Base-by-base conservation (phyloP, 768 basidiomycete genomes). In the Dacryopinax primogenitus region DNA sequence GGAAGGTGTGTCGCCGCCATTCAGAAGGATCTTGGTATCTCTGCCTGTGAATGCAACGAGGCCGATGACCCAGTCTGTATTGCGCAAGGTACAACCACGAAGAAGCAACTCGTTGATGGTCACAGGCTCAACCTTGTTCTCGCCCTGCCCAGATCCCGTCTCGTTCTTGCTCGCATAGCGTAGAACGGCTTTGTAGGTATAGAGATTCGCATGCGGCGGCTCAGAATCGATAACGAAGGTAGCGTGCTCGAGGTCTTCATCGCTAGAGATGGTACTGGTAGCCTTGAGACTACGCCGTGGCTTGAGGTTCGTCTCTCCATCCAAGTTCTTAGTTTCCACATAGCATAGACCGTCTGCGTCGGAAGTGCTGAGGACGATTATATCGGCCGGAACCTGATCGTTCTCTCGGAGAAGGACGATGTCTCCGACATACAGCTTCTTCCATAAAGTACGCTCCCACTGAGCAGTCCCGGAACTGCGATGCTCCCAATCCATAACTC, bases 401-500 rank as follows among this genome's bases (percentile, higher is more conserved):
- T 97, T 89, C 69, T 97, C 92, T 66, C 87, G 79, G 34, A 98
- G 78, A 7, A 97, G 77, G 33, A 98, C 90, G 23, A 97, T 76
- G 72, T 98, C 95, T n/a, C 95, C 95, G 12, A 97, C 93, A 72
- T 96, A 93, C 45, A 98, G 80, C 79, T 98, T 97, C 80, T 98
- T 97, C 95, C 95, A 98, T 1, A 98, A 77, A 15, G 95, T 98
- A 64, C 95, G 80, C 72, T 97, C 93, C 95, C 95, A 98, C 30
- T 81, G 80, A 1, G 91, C 86, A 2, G 85, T 82, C 0, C 92
- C 92, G 1, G 78, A 78, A 1, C 82, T 76, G 36, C 82, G 84
- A 61, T 84, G 84, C 58, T 77, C 79, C 83, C 86, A 92, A 72
- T 95, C 87, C n/a, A 96, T 78, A 33, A 92, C 91, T 13, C 91